Evolutionary conservation across 495 filamentous ascomycete genomes (phyloP), one percentile per base, ranked within the genome.

Genomic region (Hyaloscypha bicolor): DNA sequence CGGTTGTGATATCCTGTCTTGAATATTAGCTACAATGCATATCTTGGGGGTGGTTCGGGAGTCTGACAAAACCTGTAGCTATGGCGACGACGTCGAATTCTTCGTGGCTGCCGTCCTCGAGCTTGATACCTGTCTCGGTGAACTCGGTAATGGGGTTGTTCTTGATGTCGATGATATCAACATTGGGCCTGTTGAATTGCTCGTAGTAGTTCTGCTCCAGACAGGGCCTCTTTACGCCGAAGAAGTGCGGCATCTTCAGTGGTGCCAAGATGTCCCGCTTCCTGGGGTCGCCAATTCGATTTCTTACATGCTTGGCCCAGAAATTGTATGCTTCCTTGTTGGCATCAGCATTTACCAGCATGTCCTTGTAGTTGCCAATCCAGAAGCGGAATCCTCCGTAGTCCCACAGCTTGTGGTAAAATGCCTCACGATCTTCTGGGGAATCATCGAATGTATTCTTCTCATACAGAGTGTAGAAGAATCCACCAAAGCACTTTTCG

Each of bases 141-240:
- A 89, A 76, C 19, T 78, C 78, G 0, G 70, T 73, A 45, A 90
- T 84, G 0, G 81, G 78, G 64, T 84, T 85, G 0, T 71, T 48
- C 2, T 80, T 78, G 21, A 60, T 62, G 35, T 63, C 60, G 30
- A 37, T 55, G 63, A 83, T 80, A 70, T 85, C 74, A 21, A 89
- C 85, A 65, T 82, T 83, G 0, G 79, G 75, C 21, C 76, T 72
- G 65, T 88, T 85, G 75, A 89, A 85, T 42, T 81, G 78, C 67
- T 89, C 86, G 65, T 82, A 89, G 74, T 84, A 89, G 55, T 81
- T 74, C 29, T 76, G 65, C 65, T 89, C 85, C 6, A 89, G 77
- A 19, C 78, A 82, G 2, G 83, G 81, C 0, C 87, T 79, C 70
- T 87, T 89, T 9, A 79, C 73, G 12, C 86, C 87, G 45, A 82